These are phyloP conservation scores for Phytopythium aichiense DNA, from an alignment of 352 stramenopile genomes.

Conservation along the genomic window DNA sequence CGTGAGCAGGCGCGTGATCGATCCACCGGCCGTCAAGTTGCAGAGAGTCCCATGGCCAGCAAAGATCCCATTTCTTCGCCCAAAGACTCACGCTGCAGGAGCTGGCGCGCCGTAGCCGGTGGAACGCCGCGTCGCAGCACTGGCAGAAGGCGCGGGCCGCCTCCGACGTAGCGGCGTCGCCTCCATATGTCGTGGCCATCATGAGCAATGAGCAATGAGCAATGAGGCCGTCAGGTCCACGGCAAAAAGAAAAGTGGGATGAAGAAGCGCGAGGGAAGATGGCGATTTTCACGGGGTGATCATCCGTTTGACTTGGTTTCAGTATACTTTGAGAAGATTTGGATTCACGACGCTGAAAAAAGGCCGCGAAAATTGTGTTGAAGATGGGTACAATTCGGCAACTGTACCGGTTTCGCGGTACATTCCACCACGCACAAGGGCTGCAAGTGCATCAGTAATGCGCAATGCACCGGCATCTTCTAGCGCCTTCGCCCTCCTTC, in stretches of 20 bases:
- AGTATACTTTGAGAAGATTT: slow-evolving; percentile 24
- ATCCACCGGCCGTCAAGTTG: not conserved
- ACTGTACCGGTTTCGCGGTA: slow-evolving; percentile 8
- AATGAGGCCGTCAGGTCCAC: not conserved
- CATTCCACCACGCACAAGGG: not conserved
- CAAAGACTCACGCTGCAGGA: slow-evolving; percentile 31
- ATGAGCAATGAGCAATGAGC: slow-evolving; percentile 5
- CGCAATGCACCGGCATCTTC: not conserved
- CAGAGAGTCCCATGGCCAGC: not conserved
- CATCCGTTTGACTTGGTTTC: slow-evolving; percentile 9
- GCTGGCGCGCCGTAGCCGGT: slow-evolving; percentile 32
- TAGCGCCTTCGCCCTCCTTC: not conserved
- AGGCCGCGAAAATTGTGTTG: slow-evolving; percentile 11
- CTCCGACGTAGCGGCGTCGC: not conserved
- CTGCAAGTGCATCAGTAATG: not conserved
- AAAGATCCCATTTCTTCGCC: not conserved
- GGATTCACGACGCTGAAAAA: not conserved
- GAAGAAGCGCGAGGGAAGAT: slow-evolving; percentile 1
- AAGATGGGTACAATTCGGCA: slow-evolving; percentile 12
- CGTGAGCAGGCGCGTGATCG: slow-evolving; percentile 9
- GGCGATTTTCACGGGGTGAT: not conserved
- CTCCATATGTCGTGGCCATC: slow-evolving; percentile 3
- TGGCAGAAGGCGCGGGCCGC: slow-evolving; percentile 23
- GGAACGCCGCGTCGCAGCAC: slow-evolving; percentile 37
- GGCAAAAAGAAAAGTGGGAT: slow-evolving; percentile 5